Conservation (phyloP, 768 basidiomycete genomes). For the Lactarius vividus region DNA sequence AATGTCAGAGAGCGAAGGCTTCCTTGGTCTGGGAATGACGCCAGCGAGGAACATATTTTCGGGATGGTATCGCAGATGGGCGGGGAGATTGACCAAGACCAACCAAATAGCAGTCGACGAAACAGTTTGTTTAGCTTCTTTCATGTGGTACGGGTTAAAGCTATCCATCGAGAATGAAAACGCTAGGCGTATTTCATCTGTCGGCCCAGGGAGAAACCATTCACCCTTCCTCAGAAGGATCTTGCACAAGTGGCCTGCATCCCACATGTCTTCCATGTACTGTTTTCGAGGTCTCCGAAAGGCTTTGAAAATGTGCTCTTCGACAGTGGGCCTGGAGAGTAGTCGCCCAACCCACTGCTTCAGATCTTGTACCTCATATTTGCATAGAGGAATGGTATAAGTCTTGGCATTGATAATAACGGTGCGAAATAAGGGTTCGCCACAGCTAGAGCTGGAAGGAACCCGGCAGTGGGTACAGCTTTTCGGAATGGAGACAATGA, state of each 20-base stretch:
- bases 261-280: constrained; percentile 4
- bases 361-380: constrained; percentile 12
- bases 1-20: too few species aligned
- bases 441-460: not conserved
- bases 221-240: not conserved
- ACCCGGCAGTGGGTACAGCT: not conserved
- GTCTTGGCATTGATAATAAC: not conserved
- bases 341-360: not conserved
- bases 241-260: not conserved
- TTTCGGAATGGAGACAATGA: not conserved
- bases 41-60: too few species aligned
- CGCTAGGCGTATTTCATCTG: constrained; percentile 4
- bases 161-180: constrained; percentile 6
- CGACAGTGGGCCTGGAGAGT: not conserved
- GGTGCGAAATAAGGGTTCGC: not conserved
- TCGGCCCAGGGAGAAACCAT: not conserved
- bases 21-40: too few species aligned
- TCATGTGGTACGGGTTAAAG: too few species aligned
- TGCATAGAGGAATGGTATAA: not conserved
- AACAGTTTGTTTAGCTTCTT: too few species aligned
- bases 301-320: not conserved
- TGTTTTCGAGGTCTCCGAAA: not conserved
- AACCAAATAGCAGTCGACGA: too few species aligned
- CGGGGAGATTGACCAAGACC: too few species aligned
- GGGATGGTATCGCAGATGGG: too few species aligned